Conservation (phyloP, 2,329 filamentous ascomycete genomes). For the Epichloe coenophiala region DNA sequence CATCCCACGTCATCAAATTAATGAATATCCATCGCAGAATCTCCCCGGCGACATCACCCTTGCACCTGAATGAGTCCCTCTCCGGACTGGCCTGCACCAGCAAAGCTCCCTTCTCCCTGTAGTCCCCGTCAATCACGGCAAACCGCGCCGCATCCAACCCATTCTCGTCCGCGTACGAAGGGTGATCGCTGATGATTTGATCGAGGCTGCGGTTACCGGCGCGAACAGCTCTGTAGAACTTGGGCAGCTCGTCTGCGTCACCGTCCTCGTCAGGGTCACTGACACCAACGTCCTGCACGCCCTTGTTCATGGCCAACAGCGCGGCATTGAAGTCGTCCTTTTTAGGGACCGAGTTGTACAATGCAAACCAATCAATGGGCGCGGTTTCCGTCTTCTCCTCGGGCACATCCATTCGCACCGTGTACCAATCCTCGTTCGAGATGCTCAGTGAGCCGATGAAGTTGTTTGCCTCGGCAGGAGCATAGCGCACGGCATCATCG, state of each 20-base stretch:
- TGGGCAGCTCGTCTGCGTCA: neutral
- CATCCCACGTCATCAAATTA: constrained; percentile 4
- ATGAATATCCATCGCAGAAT: constrained; percentile 4
- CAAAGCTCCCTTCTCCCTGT: neutral
- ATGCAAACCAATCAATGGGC: neutral
- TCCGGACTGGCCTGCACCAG: neutral
- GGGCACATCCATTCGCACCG: neutral
- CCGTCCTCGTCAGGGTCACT: neutral
- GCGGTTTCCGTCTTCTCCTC: neutral
- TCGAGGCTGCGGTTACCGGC: neutral
- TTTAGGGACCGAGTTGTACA: neutral
- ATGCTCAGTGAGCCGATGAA: constrained; percentile 1
- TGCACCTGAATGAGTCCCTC: constrained; percentile 3
- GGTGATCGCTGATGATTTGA: neutral
- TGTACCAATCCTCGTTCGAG: constrained; percentile 3
- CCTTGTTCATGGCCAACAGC: constrained; percentile 1
- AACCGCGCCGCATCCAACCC: neutral
- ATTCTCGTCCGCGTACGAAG: neutral
- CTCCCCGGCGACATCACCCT: constrained; percentile 1
- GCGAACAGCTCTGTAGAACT: neutral
- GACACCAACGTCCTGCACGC: neutral
- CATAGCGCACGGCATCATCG: constrained; percentile 1
- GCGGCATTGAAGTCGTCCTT: neutral
- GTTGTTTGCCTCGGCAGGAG: neutral
- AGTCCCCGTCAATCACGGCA: constrained; percentile 1